Evolutionary conservation across 108 stramenopile species (phyloP), one percentile per base, ranked within the genome.

Genomic region (Fistulifera solaris): DNA sequence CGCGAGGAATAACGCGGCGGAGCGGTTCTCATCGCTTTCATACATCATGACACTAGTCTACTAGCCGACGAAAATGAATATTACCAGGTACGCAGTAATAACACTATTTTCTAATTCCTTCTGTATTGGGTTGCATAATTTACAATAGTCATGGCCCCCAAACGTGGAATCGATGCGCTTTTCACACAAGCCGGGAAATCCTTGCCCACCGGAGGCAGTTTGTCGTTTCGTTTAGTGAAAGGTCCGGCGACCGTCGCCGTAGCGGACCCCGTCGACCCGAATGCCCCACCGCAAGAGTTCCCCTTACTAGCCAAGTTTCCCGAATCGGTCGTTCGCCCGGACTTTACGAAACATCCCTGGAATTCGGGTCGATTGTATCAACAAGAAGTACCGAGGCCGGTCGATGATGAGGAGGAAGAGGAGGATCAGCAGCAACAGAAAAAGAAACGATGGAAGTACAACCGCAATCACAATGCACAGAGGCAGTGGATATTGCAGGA

Each of bases 401-500:
- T 76, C 63, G 85, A 70, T 17, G 71, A 77, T 59, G 58, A 61
- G 17, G 56, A 43, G 38, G 63, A 67, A 47, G 60, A 89, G 65
- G 82, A 83, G 47, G 81, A 82, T 54, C 66, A 70, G 27, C 39
- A 65, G 10, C 54, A 63, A 55, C 48, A 71, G 60, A 48, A 63
- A 43, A 73, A 82, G 71, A 78, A 71, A 58, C 62, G 85, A 64
- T 90, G 84, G 84, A 41, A 64, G 25, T 54, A 54, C 31, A 27
- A 16, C 17, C 55, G 66, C 22, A 52, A 78, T 23, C 62, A 63
- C 6, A 53, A 77, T 41, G 67, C 73, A 26, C 65, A 68, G 44
- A 76, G 80, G 38, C 82, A 84, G 57, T 90, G 89, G 89, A 67
- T 90, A 1, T 40, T 90, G 23, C 83, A 85, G 60, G 78, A 81